A percentile compares a stretch with the other conserved stretches of the same genome.
These are phyloP conservation scores for Botryobasidium botryosum DNA, from an alignment of 768 basidiomycete genomes.

Conservation along the genomic window DNA sequence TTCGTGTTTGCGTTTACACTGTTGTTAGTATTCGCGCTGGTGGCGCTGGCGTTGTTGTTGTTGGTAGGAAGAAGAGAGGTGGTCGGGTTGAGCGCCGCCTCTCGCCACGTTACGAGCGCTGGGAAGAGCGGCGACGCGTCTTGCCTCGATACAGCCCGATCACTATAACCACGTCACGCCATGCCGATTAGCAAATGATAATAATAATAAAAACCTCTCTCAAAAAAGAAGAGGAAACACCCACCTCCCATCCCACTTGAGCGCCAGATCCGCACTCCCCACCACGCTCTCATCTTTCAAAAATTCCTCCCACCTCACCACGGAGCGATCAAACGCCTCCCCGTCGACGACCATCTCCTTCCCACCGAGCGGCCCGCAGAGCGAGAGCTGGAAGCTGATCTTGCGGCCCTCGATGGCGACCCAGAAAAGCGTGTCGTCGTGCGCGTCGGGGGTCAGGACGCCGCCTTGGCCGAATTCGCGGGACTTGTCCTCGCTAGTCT, in stretches of 20 bases:
- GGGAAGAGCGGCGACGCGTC: slow-evolving; percentile 63
- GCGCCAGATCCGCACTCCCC: slow-evolving; percentile 45
- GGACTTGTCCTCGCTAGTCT: too few species aligned
- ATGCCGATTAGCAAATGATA: too few species aligned
- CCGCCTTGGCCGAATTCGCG: slow-evolving; percentile 41
- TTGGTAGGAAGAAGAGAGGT: background rate
- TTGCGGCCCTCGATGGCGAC: slow-evolving; percentile 42
- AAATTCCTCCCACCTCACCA: slow-evolving; percentile 47
- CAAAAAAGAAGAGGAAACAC: slow-evolving; percentile 22
- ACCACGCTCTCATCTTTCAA: slow-evolving; percentile 47
- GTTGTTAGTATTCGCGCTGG: too few species aligned
- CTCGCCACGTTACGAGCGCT: slow-evolving; percentile 55
- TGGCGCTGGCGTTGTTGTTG: too few species aligned
- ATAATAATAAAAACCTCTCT: background rate
- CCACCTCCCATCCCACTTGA: slow-evolving; percentile 56
- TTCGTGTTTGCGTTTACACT: slow-evolving; percentile 19
- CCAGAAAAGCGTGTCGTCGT: slow-evolving; percentile 45
- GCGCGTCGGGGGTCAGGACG: slow-evolving; percentile 36
- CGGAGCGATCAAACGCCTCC: slow-evolving; percentile 38
- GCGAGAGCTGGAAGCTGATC: slow-evolving; percentile 58
- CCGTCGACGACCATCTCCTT: slow-evolving; percentile 37
- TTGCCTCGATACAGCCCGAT: too few species aligned
- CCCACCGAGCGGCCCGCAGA: slow-evolving; percentile 28
- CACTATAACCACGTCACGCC: too few species aligned
- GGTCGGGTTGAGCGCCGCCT: slow-evolving; percentile 18